A percentile compares a stretch with the other conserved stretches of the same genome.
These are phyloP conservation scores for Asterochloris erici DNA, from an alignment of 139 green algal genomes.

Conservation along the genomic window DNA sequence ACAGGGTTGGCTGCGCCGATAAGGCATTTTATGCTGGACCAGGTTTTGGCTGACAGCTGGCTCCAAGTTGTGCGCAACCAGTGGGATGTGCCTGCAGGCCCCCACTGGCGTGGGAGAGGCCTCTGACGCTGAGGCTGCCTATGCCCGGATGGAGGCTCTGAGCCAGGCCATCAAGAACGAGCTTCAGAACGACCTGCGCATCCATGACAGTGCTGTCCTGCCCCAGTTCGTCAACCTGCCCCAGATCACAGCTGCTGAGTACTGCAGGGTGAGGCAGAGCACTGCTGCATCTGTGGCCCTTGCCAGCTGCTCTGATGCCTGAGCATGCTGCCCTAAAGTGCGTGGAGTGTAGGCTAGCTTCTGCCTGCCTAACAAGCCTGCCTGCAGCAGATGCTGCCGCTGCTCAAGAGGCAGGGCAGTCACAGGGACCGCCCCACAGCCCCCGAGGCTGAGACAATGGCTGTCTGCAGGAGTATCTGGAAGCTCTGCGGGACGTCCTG, in stretches of 20 bases:
- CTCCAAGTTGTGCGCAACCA: too few relatives aligned
- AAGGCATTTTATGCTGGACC: too few relatives aligned
- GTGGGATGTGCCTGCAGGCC: too few relatives aligned
- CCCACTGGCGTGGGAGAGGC: background rate
- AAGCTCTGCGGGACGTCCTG: slow-evolving; percentile 34
- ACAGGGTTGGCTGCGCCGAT: too few relatives aligned
- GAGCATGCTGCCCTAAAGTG: too few relatives aligned
- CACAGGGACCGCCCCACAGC: too few relatives aligned
- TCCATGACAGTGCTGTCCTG: slow-evolving; percentile 37
- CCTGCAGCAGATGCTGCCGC: background rate
- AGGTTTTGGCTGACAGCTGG: too few relatives aligned
- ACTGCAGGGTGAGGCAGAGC: slow-evolving; percentile 22
- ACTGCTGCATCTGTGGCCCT: background rate
- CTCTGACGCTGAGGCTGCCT: slow-evolving; percentile 24
- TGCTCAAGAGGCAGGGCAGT: too few relatives aligned
- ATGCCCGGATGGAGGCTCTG: slow-evolving; percentile 40
- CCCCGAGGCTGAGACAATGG: background rate
- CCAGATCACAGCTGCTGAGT: slow-evolving; percentile 37
- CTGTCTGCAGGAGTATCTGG: slow-evolving; percentile 29
- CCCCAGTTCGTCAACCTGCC: slow-evolving; percentile 40
- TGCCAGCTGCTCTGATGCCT: too few relatives aligned
- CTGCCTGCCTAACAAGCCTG: too few relatives aligned
- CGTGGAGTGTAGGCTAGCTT: too few relatives aligned
- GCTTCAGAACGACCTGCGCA: slow-evolving; percentile 42
- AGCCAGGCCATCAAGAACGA: slow-evolving; percentile 41